A percentile compares a stretch with the other conserved stretches of the same genome.
Evolutionary conservation across 1,284 basidiomycete genomes (phyloP).

Genomic region (Sphagnurus paluster): DNA sequence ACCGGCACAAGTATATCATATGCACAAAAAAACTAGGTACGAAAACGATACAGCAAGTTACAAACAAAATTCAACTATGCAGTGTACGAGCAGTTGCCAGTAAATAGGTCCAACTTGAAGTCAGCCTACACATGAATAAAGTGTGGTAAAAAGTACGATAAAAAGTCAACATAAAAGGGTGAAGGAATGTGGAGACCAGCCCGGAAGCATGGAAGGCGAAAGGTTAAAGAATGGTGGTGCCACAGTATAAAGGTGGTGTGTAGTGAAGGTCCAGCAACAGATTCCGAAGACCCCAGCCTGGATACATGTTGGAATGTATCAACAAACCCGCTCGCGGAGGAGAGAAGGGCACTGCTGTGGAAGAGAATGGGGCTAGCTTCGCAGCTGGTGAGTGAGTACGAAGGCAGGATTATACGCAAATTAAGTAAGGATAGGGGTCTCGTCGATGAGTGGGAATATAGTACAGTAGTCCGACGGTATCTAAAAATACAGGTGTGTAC

Average conservation of each 20-base stretch:
- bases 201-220: neutral
- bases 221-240: no score
- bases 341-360: constrained; percentile 15
- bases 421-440: constrained; percentile 3
- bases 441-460: constrained; percentile 11
- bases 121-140: no score
- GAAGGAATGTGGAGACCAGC: constrained; percentile 16
- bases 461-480: constrained; percentile 20
- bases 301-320: constrained; percentile 3
- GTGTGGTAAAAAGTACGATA: neutral
- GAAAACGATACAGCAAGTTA: neutral
- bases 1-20: no score
- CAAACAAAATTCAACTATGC: neutral
- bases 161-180: constrained; percentile 1
- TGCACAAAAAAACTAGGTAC: no score
- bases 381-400: constrained; percentile 13
- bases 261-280: neutral
- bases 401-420: constrained; percentile 18
- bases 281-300: constrained; percentile 14
- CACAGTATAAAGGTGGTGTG: no score
- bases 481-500: constrained; percentile 20
- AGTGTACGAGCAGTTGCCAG: neutral
- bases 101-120: no score
- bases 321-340: constrained; percentile 7
- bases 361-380: constrained; percentile 10